A percentile compares a stretch with the other conserved stretches of the same genome.
Evolutionary conservation across 2,329 filamentous ascomycete genomes (phyloP).

Genomic region (Cryphonectria carpinicola): DNA sequence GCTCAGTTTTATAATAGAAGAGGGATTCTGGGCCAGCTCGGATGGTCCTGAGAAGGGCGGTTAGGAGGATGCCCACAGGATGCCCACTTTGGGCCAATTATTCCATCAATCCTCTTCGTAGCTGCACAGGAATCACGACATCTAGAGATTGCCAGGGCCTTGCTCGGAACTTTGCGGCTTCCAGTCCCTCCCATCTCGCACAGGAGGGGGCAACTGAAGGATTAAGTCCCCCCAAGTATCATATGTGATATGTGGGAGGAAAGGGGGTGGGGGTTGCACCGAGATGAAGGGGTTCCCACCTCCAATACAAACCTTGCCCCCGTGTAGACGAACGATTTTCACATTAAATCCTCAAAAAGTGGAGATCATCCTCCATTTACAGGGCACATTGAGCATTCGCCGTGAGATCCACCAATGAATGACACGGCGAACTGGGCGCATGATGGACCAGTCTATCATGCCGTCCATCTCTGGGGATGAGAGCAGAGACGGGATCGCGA

Average conservation of each 20-base stretch:
- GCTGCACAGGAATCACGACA: not conserved
- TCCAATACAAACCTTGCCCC: not conserved
- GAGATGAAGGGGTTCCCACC: not conserved
- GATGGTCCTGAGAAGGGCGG: not conserved
- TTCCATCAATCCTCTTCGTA: conserved; percentile 1
- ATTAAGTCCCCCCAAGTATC: too few species aligned
- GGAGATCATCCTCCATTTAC: too few species aligned
- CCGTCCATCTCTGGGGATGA: not conserved
- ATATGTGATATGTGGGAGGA: too few species aligned
- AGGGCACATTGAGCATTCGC: not conserved
- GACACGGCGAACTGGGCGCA: not conserved
- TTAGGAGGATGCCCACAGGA: not conserved
- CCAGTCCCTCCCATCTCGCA: too few species aligned
- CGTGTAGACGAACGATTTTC: not conserved
- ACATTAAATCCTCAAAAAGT: not conserved
- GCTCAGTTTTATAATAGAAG: not conserved
- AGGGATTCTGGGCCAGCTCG: not conserved
- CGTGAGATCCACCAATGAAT: not conserved
- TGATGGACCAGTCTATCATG: not conserved
- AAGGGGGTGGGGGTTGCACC: too few species aligned
- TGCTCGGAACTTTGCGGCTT: not conserved
- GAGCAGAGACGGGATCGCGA: not conserved
- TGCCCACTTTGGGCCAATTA: not conserved
- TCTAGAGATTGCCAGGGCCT: not conserved
- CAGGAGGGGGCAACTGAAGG: too few species aligned